Percentiles rank a stretch among this genome's conserved stretches.
Evolutionary conservation across 2,329 filamentous ascomycete species (phyloP).

Genomic region (Ophiostoma novo-ulmi): DNA sequence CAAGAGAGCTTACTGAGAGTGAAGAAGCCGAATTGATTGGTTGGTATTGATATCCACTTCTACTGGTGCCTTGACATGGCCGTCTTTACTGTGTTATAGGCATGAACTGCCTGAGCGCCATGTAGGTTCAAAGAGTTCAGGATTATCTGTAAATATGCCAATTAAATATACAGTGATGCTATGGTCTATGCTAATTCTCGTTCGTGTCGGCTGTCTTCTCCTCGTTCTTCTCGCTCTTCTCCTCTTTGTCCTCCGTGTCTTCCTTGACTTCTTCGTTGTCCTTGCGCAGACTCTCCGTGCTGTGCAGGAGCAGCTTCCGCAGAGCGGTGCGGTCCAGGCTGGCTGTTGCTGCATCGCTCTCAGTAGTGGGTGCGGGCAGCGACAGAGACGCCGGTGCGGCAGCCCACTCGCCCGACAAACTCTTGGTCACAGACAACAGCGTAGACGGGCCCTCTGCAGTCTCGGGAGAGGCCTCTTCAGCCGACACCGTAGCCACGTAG

Average conservation of each 20-base stretch:
- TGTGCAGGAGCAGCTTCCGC: slow-evolving; percentile 43
- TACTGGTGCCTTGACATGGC: too few relatives aligned
- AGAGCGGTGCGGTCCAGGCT: slow-evolving; percentile 36
- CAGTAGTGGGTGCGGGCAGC: slow-evolving; percentile 17
- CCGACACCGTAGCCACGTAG: slow-evolving; percentile 14
- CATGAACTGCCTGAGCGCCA: background rate
- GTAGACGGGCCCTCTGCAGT: slow-evolving; percentile 25
- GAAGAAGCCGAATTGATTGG: too few relatives aligned
- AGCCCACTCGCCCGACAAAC: slow-evolving; percentile 13
- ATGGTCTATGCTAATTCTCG: slow-evolving; percentile 9
- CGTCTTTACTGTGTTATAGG: background rate
- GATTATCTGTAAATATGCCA: background rate
- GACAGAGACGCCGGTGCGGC: slow-evolving; percentile 24
- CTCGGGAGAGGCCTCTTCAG: background rate
- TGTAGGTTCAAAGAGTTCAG: background rate
- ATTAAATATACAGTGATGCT: slow-evolving; percentile 2
- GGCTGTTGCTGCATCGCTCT: slow-evolving; percentile 24
- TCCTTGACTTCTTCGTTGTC: slow-evolving; percentile 32
- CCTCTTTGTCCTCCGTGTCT: background rate
- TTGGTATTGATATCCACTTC: too few relatives aligned
- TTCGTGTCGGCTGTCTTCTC: slow-evolving; percentile 4
- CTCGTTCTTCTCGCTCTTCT: background rate
- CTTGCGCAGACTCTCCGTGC: slow-evolving; percentile 46
- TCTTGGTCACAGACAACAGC: slow-evolving; percentile 28
- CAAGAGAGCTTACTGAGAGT: too few relatives aligned